phyloP scores from a whole-genome alignment of 805 yeast species.

The Kazachstania psychrophila region DNA sequence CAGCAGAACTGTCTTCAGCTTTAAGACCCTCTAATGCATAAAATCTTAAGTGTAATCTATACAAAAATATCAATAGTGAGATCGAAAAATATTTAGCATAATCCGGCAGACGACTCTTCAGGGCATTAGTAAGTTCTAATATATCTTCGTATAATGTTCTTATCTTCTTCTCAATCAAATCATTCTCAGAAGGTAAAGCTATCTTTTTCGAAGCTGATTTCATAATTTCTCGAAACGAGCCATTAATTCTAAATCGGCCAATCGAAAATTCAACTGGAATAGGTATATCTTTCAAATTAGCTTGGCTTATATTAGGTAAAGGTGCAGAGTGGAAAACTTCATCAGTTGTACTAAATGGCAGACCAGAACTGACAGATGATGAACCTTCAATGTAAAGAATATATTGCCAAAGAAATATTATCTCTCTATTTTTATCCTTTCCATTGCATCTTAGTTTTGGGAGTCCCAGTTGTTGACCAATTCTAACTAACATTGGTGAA shows the following conservation, averaged over 20 bases:
- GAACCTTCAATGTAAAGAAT: constrained; percentile 25
- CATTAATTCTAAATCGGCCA: constrained; percentile 21
- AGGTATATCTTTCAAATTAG: background rate
- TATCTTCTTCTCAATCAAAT: constrained; percentile 5
- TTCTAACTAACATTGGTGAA: constrained; percentile 22
- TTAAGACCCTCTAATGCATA: constrained; percentile 13
- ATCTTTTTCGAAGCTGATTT: constrained; percentile 8
- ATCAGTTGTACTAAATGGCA: constrained; percentile 16
- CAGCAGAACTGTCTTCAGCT: constrained; percentile 4
- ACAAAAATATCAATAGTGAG: constrained; percentile 19
- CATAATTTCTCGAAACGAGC: constrained; percentile 16
- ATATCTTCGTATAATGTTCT: constrained; percentile 8
- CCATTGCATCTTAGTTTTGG: constrained; percentile 5
- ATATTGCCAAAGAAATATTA: constrained; percentile 18
- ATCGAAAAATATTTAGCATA: constrained; percentile 16
- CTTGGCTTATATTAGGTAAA: constrained; percentile 6
- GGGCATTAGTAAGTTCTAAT: too few species aligned
- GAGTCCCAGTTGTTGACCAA: constrained; percentile 22
- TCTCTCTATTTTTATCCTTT: background rate
- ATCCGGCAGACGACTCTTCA: constrained; percentile 5
- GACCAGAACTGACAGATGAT: constrained; percentile 25
- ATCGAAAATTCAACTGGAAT: constrained; percentile 16
- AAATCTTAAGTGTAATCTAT: constrained; percentile 20
- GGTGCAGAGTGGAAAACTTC: constrained; percentile 8
- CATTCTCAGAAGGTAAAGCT: constrained; percentile 5